phyloP scores from a whole-genome alignment of 306 rosid genomes.

The Fragaria nilgerrensis region DNA sequence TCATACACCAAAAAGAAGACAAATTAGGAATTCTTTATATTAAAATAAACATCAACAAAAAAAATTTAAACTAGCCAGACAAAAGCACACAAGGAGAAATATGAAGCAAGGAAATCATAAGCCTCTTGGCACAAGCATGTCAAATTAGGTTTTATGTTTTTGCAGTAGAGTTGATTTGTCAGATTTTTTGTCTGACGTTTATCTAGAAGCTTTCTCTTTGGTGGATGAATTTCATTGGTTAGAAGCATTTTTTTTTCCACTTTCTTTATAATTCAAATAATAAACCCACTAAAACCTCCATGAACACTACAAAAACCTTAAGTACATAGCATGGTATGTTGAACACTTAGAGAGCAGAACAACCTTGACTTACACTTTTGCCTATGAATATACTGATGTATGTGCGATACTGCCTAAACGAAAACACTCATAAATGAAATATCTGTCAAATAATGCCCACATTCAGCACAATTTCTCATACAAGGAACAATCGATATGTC shows the following conservation, averaged over 20 bases:
- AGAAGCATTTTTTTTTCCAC: background rate
- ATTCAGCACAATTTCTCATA: background rate
- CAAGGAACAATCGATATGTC: background rate
- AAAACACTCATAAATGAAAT: background rate
- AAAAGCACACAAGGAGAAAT: background rate
- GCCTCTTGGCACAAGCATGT: background rate
- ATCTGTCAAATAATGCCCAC: background rate
- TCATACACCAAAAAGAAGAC: background rate
- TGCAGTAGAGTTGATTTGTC: background rate
- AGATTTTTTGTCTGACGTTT: background rate
- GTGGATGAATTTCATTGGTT: background rate
- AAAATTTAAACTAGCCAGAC: background rate
- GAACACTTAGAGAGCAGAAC: background rate
- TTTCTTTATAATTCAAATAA: background rate
- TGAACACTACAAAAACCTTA: background rate
- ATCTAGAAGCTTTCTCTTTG: background rate
- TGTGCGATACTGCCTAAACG: background rate
- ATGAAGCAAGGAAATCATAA: background rate
- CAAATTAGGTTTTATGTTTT: background rate
- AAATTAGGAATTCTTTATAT: background rate
- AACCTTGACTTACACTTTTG: background rate
- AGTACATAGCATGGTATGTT: background rate
- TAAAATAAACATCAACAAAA: no score
- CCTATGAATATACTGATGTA: constrained; percentile 1
- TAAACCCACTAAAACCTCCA: background rate